Percentiles rank a stretch among this genome's conserved stretches.
Conservation (phyloP, 805 yeast genomes). For the Huiozyma naganishii region DNA sequence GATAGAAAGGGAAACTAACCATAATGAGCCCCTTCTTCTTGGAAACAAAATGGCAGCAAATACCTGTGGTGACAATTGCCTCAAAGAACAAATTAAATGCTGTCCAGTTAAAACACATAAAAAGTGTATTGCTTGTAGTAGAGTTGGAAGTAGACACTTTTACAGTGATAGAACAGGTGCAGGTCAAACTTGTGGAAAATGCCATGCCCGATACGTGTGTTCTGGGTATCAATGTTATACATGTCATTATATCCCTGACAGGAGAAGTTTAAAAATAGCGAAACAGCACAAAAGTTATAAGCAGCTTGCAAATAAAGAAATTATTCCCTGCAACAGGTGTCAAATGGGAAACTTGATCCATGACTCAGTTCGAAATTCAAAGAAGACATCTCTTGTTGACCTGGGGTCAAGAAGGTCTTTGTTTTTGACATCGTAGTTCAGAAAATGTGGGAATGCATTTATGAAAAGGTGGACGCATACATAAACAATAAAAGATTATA, state of each 20-base stretch:
- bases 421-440: no score
- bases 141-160: slow-evolving; percentile 15
- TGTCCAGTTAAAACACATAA: slow-evolving; percentile 11
- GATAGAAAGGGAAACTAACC: slow-evolving; percentile 9
- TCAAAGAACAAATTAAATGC: slow-evolving; percentile 12
- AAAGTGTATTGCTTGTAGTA: slow-evolving; percentile 18
- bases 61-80: slow-evolving; percentile 6
- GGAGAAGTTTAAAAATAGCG: slow-evolving; percentile 10
- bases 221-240: slow-evolving; percentile 17
- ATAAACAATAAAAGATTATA: no score
- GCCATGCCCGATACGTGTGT: slow-evolving; percentile 18
- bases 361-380: no score
- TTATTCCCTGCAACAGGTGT: no score
- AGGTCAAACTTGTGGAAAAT: slow-evolving; percentile 16
- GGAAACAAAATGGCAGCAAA: slow-evolving; percentile 14
- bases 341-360: no score
- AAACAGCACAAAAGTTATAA: slow-evolving; percentile 7
- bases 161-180: slow-evolving; percentile 22
- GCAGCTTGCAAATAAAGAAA: no score
- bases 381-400: no score
- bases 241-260: slow-evolving; percentile 21
- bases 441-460: no score
- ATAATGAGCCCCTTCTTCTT: slow-evolving; percentile 11
- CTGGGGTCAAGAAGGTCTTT: no score
- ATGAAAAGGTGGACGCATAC: no score